These are phyloP conservation scores for Avena atlantica DNA, from an alignment of 176 grass and related monocot genomes.

Conservation along the genomic window DNA sequence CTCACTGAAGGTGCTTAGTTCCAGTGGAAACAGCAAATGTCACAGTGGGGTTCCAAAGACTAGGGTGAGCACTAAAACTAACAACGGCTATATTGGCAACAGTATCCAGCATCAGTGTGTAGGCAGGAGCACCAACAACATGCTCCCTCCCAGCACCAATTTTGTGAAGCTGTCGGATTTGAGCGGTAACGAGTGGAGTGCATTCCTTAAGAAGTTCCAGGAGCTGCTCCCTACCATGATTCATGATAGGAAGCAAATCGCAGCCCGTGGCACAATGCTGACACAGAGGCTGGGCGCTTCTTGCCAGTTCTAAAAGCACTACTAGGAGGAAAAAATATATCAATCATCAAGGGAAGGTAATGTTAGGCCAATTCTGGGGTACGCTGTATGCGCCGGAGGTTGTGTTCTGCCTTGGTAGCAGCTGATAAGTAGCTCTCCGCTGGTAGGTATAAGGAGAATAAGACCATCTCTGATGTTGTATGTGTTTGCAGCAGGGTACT, in stretches of 20 bases:
- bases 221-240: constrained; percentile 63
- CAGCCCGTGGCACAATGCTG: constrained; percentile 28
- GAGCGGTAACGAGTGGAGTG: constrained; percentile 65
- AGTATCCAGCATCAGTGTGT: constrained; percentile 51
- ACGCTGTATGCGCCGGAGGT: neutral
- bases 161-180: constrained; percentile 86
- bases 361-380: constrained; percentile 7
- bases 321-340: neutral
- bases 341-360: constrained; percentile 11
- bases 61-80: constrained; percentile 57
- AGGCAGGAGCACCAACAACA: constrained; percentile 71
- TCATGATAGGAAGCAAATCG: constrained; percentile 44
- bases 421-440: neutral
- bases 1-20: constrained; percentile 64
- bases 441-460: constrained; percentile 26
- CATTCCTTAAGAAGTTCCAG: constrained; percentile 76
- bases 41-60: constrained; percentile 42
- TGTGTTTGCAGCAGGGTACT: neutral
- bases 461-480: neutral
- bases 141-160: constrained; percentile 62
- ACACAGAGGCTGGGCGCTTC: constrained; percentile 82
- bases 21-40: constrained; percentile 50
- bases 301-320: constrained; percentile 79
- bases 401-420: constrained; percentile 7
- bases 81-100: constrained; percentile 50